A percentile compares a stretch with the other conserved stretches of the same genome.
These are phyloP conservation scores for Bombardia bombarda DNA, from an alignment of 495 filamentous ascomycete genomes.

Conservation along the genomic window DNA sequence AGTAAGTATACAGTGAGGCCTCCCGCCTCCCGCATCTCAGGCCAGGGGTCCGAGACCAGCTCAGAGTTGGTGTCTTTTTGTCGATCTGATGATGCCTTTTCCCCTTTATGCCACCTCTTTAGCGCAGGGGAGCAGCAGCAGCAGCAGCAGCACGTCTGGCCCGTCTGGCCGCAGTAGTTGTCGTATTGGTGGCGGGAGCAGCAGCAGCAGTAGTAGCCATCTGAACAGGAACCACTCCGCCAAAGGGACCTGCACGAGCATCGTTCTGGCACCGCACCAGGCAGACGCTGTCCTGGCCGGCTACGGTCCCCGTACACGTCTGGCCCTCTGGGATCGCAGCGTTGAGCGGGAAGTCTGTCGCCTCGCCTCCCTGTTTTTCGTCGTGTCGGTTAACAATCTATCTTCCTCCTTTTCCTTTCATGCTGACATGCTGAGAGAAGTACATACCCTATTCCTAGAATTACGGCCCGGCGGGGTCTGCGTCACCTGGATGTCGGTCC, in stretches of 20 bases:
- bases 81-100: no score
- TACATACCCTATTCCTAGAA: slow-evolving; percentile 25
- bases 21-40: no score
- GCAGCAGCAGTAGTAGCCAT: slow-evolving; percentile 17
- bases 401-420: no score
- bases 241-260: slow-evolving; percentile 43
- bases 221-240: slow-evolving; percentile 47
- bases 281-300: slow-evolving; percentile 43
- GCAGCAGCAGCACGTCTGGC: no score
- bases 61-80: no score
- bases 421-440: no score
- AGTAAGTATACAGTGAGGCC: no score
- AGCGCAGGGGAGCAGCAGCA: no score
- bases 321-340: slow-evolving; percentile 40
- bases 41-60: no score
- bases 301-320: slow-evolving; percentile 44
- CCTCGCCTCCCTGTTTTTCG: slow-evolving; percentile 15
- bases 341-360: slow-evolving; percentile 35
- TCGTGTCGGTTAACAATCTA: neutral
- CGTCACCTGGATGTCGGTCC: slow-evolving; percentile 31
- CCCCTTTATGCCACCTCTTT: no score
- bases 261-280: slow-evolving; percentile 45
- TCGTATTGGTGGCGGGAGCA: no score
- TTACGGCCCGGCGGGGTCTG: slow-evolving; percentile 27
- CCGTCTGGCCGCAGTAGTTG: no score